phyloP scores from a whole-genome alignment of 2,329 filamentous ascomycete species.

The Aspergillus sp. region DNA sequence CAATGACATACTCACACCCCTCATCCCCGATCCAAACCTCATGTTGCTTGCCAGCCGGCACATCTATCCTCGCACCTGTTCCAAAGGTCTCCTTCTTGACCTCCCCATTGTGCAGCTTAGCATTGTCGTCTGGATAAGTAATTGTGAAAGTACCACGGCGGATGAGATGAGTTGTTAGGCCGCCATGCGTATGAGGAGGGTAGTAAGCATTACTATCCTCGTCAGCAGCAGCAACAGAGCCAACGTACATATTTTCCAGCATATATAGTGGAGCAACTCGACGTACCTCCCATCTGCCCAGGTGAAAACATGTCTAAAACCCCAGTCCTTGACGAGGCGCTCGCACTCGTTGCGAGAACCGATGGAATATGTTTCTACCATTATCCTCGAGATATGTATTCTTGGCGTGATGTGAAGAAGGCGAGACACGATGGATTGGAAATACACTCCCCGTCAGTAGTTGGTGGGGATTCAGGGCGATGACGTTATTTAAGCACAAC shows the following conservation, averaged over 20 bases:
- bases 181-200: conserved; percentile 57
- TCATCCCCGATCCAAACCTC: conserved; percentile 62
- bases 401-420: background rate
- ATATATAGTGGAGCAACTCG: background rate
- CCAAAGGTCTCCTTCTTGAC: conserved; percentile 56
- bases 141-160: conserved; percentile 58
- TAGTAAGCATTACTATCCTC: conserved; percentile 58
- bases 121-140: conserved; percentile 55
- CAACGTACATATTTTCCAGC: background rate
- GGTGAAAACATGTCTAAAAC: conserved; percentile 61
- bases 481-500: background rate
- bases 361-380: conserved; percentile 34
- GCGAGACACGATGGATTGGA: background rate
- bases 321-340: conserved; percentile 56
- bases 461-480: background rate
- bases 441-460: background rate
- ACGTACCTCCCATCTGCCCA: conserved; percentile 60
- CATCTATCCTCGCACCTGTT: conserved; percentile 56
- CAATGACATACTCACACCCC: conserved; percentile 63
- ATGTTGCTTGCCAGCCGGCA: conserved; percentile 56
- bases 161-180: conserved; percentile 61
- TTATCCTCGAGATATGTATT: conserved; percentile 10
- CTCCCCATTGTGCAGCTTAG: conserved; percentile 22
- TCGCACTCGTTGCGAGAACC: conserved; percentile 51
- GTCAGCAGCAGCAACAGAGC: background rate